These are phyloP conservation scores for Yarrowia sp. DNA, from an alignment of 805 yeast species.

Conservation along the genomic window DNA sequence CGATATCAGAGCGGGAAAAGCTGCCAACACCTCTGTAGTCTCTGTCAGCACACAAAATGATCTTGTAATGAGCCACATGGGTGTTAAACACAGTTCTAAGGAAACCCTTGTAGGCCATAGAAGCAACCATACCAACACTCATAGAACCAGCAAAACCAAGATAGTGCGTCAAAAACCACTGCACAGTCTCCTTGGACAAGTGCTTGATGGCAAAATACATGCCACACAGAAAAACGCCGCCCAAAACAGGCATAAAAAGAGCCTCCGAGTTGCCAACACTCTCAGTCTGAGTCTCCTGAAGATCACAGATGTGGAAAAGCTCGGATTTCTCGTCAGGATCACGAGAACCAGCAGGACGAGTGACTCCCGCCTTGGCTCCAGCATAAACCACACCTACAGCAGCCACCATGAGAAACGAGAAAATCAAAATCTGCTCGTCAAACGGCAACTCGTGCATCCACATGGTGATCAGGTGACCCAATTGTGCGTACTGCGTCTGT, in stretches of 20 bases:
- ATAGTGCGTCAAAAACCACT: conserved; percentile 40
- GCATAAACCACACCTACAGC: neutral
- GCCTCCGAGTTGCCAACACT: conserved; percentile 39
- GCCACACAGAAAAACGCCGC: conserved; percentile 42
- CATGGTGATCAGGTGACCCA: neutral
- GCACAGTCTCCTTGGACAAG: conserved; percentile 38
- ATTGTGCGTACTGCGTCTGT: neutral
- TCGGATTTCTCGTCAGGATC: conserved; percentile 31
- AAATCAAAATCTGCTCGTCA: conserved; percentile 13
- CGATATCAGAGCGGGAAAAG: conserved; percentile 29
- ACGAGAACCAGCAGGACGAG: conserved; percentile 31
- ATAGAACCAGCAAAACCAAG: conserved; percentile 39
- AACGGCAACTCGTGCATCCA: conserved; percentile 19
- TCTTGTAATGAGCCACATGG: conserved; percentile 24
- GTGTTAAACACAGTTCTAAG: conserved; percentile 22
- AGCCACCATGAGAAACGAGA: neutral
- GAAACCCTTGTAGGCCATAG: conserved; percentile 25
- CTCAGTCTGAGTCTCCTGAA: conserved; percentile 25
- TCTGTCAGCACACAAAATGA: conserved; percentile 23
- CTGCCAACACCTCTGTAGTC: neutral
- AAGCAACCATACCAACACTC: conserved; percentile 38
- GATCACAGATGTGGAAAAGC: conserved; percentile 33
- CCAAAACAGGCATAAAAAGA: conserved; percentile 45
- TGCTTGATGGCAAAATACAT: conserved; percentile 42
- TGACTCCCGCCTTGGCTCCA: neutral